A percentile compares a stretch with the other conserved stretches of the same genome.
Conservation (phyloP, 805 yeast genomes). For the Candida palmyrensis region DNA sequence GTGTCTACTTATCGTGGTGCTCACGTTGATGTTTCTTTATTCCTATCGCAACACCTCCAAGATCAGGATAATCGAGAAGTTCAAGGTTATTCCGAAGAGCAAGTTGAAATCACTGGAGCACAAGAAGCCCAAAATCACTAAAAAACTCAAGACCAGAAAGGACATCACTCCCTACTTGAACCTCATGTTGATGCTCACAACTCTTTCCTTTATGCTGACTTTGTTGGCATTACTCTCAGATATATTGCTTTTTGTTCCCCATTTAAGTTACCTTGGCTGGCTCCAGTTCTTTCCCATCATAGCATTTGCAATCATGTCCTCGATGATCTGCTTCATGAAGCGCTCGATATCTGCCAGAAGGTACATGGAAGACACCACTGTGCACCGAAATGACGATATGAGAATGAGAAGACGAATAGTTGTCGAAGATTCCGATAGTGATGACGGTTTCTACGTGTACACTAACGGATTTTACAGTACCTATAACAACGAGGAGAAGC, state of each 20-base stretch:
- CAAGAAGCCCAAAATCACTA: neutral
- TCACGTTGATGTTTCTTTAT: conserved; percentile 7
- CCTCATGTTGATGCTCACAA: conserved; percentile 50
- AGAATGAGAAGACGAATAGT: conserved; percentile 15
- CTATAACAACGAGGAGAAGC: conserved; percentile 12
- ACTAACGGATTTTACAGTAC: conserved; percentile 37
- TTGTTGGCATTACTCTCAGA: conserved; percentile 79
- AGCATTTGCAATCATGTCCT: conserved; percentile 56
- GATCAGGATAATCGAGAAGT: conserved; percentile 2
- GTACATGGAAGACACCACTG: conserved; percentile 27
- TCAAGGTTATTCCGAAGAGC: neutral
- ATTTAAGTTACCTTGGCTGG: conserved; percentile 85
- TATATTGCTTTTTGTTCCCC: conserved; percentile 69
- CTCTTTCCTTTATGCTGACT: conserved; percentile 65
- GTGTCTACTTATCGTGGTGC: conserved; percentile 13
- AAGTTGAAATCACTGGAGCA: neutral
- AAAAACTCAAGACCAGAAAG: conserved; percentile 6
- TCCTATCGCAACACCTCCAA: conserved; percentile 2
- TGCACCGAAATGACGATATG: conserved; percentile 31
- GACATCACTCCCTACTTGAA: conserved; percentile 37
- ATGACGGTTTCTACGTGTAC: conserved; percentile 39
- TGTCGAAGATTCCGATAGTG: conserved; percentile 29
- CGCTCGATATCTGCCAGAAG: conserved; percentile 55
- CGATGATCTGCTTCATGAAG: conserved; percentile 67
- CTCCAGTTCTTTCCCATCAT: conserved; percentile 65